These are phyloP conservation scores for Stellera chamaejasme DNA, from an alignment of 345 rosid species.

Conservation along the genomic window DNA sequence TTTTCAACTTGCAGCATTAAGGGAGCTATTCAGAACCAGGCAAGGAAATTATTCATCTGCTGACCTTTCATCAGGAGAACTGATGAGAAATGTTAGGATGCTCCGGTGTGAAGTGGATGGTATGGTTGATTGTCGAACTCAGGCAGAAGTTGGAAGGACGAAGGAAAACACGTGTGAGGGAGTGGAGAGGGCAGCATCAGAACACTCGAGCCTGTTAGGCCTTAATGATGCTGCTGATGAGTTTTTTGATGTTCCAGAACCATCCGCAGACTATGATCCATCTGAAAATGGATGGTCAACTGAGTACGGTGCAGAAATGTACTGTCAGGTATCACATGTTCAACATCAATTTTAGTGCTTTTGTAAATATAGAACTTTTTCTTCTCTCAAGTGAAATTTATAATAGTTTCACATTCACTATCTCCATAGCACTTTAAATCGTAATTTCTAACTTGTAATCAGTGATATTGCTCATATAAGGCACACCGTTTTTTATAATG, in stretches of 20 bases:
- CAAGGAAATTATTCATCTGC: conserved; percentile 46
- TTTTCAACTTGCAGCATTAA: conserved; percentile 47
- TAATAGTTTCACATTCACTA: no score
- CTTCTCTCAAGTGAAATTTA: no score
- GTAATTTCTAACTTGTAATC: no score
- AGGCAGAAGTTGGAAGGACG: conserved; percentile 24
- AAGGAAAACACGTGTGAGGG: conserved; percentile 41
- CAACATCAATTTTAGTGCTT: conserved; percentile 3
- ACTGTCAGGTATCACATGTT: conserved; percentile 44
- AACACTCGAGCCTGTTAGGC: conserved; percentile 70
- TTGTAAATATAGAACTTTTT: background rate
- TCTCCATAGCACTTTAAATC: no score
- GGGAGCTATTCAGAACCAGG: conserved; percentile 75
- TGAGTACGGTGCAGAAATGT: conserved; percentile 48
- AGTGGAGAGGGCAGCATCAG: conserved; percentile 51
- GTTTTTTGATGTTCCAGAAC: conserved; percentile 90
- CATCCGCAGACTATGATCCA: conserved; percentile 44
- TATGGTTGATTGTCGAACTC: conserved; percentile 21
- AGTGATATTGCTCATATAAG: no score
- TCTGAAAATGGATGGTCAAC: conserved; percentile 55
- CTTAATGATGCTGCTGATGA: conserved; percentile 78
- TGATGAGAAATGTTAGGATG: conserved; percentile 33
- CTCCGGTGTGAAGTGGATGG: conserved; percentile 27
- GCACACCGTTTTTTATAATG: no score
- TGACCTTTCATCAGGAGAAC: conserved; percentile 64